Evolutionary conservation across 2,329 filamentous ascomycete species (phyloP), one percentile per base, ranked within the genome.

Genomic region (Nemania abortiva): DNA sequence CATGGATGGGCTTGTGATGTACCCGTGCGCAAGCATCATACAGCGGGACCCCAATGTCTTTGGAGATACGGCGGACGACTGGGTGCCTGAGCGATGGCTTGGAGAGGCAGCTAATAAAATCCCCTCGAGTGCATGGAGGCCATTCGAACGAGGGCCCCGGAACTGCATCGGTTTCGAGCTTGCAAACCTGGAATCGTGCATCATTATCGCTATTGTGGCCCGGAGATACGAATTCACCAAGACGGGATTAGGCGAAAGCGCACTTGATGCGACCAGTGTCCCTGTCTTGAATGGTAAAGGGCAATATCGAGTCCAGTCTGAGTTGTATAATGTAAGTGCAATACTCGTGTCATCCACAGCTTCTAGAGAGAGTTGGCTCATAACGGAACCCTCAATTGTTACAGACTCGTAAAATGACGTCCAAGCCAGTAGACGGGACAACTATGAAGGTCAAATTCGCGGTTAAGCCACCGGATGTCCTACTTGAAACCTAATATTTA

Each of bases 131-230:
- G 68, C 70, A 2, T 73, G 68, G 68, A 39, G 68, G 13, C 56
- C 67, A 0, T 88, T 87, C 70, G 83, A 84, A 65, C 80, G 82
- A 53, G 85, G 85, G 0, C 80, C 81, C 1, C 73, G 85, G 6
- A 84, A 82, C 42, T 87, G 85, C 70, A 81, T 88, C n/a, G 86
- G 85, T 0, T 82, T 86, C 70, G 82, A 84, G 66, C 76, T 88
- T 27, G 86, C 84, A 0, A 83, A 53, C 18, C 55, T 72, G 29
- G 65, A 73, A 49, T 37, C 59, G 11, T 54, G 73, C 1, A n/a
- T 73, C 22, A 68, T 60, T n/a, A 31, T 64, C 49, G 69, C 78
- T n/a, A 68, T 72, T 1, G 71, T 78, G 7, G 75, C 74, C 24
- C 70, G 77, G 39, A 70, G 69, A 7, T 80, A 76, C 58, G 76